These are phyloP conservation scores for Microcyclosporella mali DNA, from an alignment of 2,329 filamentous ascomycete genomes.

Conservation along the genomic window DNA sequence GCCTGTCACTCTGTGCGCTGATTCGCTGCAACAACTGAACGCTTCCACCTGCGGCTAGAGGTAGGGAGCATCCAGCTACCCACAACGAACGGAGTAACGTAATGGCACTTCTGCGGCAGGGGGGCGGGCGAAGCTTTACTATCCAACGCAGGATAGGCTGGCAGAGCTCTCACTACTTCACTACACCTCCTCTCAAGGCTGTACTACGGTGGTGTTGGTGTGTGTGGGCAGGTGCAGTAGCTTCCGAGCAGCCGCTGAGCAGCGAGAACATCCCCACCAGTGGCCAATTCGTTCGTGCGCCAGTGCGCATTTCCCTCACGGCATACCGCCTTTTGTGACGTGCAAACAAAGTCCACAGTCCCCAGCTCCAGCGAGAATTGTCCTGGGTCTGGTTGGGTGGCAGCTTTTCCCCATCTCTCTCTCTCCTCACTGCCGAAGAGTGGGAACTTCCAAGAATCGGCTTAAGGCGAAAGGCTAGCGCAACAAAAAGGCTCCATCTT, in stretches of 20 bases:
- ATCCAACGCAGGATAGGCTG: no score
- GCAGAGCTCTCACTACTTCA: no score
- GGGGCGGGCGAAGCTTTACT: no score
- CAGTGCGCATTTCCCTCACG: background rate
- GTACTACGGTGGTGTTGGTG: background rate
- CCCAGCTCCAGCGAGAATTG: background rate
- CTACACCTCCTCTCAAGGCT: no score
- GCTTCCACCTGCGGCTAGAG: constrained; percentile 6
- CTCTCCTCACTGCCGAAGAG: no score
- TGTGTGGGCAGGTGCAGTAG: constrained; percentile 3
- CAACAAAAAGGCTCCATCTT: no score
- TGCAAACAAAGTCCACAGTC: background rate
- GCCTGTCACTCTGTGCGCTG: constrained; percentile 2
- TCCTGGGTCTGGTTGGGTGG: background rate
- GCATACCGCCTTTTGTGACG: constrained; percentile 6
- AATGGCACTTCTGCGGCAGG: no score
- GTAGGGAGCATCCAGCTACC: no score
- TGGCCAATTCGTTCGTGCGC: background rate
- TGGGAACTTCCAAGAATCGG: no score
- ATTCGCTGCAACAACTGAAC: no score
- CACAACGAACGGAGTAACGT: no score
- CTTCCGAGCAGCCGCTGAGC: background rate
- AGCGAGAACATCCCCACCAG: background rate
- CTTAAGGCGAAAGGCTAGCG: no score
- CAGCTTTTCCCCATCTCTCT: background rate